phyloP scores from a whole-genome alignment of 306 rosid species.

The Quillaja saponaria region DNA sequence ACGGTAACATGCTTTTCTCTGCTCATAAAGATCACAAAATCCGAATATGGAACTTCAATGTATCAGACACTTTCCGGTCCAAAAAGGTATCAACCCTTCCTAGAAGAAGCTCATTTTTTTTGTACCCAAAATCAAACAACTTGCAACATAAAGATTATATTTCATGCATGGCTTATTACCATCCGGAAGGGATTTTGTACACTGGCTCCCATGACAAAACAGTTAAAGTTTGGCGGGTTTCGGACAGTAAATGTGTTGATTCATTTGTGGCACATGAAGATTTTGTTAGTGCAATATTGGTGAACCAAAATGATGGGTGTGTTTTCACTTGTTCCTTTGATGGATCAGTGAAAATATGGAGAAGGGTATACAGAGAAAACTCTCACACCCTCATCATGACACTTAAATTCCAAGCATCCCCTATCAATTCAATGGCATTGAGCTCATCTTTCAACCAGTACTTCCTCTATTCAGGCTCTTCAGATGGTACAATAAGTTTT shows the following conservation, averaged over 20 bases:
- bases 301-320: constrained; percentile 74
- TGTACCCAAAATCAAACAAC: constrained; percentile 32
- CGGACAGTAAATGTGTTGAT: constrained; percentile 51
- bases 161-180: constrained; percentile 73
- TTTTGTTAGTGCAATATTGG: constrained; percentile 46
- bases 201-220: constrained; percentile 65
- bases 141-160: constrained; percentile 46
- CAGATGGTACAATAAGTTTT: constrained; percentile 64
- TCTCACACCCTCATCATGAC: constrained; percentile 74
- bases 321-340: constrained; percentile 77
- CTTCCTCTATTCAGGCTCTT: constrained; percentile 63
- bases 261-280: constrained; percentile 65
- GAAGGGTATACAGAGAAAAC: constrained; percentile 64
- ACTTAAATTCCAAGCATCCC: constrained; percentile 58
- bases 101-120: constrained; percentile 37
- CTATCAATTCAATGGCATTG: constrained; percentile 52
- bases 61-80: constrained; percentile 47
- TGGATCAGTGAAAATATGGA: constrained; percentile 71
- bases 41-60: constrained; percentile 57
- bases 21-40: constrained; percentile 62
- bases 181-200: constrained; percentile 66
- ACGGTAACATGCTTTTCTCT: constrained; percentile 56
- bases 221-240: constrained; percentile 62
- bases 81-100: constrained; percentile 58
- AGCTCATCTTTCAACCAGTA: constrained; percentile 45